Evolutionary conservation across 352 stramenopile species (phyloP).

Genomic region (Globisporangium splendens): DNA sequence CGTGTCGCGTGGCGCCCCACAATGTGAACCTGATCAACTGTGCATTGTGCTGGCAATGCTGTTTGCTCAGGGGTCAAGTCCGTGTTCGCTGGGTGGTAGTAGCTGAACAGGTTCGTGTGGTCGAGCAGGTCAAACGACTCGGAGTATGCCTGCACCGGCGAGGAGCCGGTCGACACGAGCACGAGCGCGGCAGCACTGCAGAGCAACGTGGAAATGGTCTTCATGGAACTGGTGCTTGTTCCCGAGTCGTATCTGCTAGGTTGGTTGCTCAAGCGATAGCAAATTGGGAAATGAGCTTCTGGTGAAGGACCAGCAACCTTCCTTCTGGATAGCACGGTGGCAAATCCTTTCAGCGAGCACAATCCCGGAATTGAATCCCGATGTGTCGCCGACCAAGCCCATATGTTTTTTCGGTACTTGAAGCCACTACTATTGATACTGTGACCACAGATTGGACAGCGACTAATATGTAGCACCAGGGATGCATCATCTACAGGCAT

Average conservation of each 20-base stretch:
- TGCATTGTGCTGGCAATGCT: slow-evolving; percentile 32
- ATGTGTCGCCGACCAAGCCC: too few species aligned
- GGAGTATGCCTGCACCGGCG: slow-evolving; percentile 22
- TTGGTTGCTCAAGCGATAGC: too few species aligned
- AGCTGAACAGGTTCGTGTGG: slow-evolving; percentile 59
- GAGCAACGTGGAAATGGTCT: slow-evolving; percentile 24
- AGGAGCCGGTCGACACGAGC: slow-evolving; percentile 8
- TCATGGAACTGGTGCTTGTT: slow-evolving; percentile 18
- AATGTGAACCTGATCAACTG: slow-evolving; percentile 50
- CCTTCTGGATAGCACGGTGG: too few species aligned
- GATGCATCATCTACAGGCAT: too few species aligned
- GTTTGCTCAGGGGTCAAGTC: slow-evolving; percentile 33
- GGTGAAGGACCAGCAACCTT: too few species aligned
- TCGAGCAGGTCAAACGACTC: slow-evolving; percentile 48
- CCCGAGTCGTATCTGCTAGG: too few species aligned
- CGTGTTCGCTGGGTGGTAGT: slow-evolving; percentile 47
- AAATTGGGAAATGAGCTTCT: not conserved
- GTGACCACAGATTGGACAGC: too few species aligned
- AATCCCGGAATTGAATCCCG: too few species aligned
- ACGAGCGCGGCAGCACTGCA: slow-evolving; percentile 5
- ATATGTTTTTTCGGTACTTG: too few species aligned
- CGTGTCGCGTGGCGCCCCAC: slow-evolving; percentile 48
- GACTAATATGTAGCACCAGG: too few species aligned
- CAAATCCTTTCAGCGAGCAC: too few species aligned
- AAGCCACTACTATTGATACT: too few species aligned